phyloP scores from a whole-genome alignment of 2,329 filamentous ascomycete genomes.

The Cladosporium sp. region DNA sequence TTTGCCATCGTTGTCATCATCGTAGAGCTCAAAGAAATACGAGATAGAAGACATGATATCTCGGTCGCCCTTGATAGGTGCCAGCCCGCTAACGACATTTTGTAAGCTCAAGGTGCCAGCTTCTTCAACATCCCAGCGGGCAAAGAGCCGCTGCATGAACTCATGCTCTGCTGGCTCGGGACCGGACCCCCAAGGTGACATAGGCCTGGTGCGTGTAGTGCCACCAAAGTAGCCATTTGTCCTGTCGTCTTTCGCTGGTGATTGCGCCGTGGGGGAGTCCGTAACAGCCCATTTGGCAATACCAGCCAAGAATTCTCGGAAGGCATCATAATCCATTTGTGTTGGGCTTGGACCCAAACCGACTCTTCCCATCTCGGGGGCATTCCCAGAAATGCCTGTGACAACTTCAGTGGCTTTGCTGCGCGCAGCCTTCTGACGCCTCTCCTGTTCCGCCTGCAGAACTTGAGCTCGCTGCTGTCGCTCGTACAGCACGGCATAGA shows the following conservation, averaged over 20 bases:
- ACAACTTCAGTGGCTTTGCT: constrained; percentile 50
- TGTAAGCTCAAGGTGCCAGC: constrained; percentile 78
- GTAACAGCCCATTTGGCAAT: constrained; percentile 92
- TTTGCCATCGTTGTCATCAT: constrained; percentile 84
- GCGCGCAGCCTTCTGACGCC: constrained; percentile 59
- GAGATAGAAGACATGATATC: constrained; percentile 98
- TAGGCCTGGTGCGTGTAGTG: constrained; percentile 33
- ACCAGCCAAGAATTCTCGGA: constrained; percentile 82
- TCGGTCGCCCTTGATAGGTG: constrained; percentile 83
- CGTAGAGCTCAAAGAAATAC: constrained; percentile 97
- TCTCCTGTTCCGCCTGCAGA: constrained; percentile 66
- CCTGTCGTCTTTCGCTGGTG: constrained; percentile 49
- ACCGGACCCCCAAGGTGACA: constrained; percentile 54
- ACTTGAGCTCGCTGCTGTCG: constrained; percentile 77
- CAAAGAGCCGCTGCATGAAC: constrained; percentile 84
- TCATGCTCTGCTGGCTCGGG: constrained; percentile 86
- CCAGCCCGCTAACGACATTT: constrained; percentile 86
- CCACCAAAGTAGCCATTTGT: constrained; percentile 56
- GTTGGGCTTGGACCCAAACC: constrained; percentile 85
- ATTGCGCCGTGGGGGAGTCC: constrained; percentile 62
- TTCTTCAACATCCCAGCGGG: constrained; percentile 78
- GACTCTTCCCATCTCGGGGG: constrained; percentile 78
- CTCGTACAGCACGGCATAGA: constrained; percentile 89
- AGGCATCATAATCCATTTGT: constrained; percentile 96
- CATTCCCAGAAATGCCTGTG: constrained; percentile 42